Evolutionary conservation across 1,284 basidiomycete species (phyloP).

Genomic region (Ceratobasidium sp.): DNA sequence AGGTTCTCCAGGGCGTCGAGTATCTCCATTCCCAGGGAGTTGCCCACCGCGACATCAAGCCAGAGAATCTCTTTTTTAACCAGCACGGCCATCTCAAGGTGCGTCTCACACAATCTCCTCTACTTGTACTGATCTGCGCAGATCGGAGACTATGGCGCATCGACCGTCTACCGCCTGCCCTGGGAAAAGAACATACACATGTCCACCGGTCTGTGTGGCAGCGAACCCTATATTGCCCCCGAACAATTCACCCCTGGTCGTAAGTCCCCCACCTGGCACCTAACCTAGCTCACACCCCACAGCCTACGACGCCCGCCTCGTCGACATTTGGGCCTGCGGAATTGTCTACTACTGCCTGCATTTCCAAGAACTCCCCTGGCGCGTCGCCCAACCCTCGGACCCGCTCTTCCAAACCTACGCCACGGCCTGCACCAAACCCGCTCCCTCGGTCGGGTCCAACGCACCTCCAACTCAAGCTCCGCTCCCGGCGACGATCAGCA

Average conservation of each 20-base stretch:
- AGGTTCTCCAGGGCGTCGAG: slow-evolving; percentile 86
- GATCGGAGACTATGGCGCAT: slow-evolving; percentile 99
- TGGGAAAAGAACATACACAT: slow-evolving; percentile 98
- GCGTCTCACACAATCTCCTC: slow-evolving; percentile 41
- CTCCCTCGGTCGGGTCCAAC: slow-evolving; percentile 23
- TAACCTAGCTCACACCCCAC: slow-evolving; percentile 41
- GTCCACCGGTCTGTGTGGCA: slow-evolving; percentile 95
- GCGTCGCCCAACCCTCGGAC: slow-evolving; percentile 87
- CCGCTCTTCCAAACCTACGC: slow-evolving; percentile 84
- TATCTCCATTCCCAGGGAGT: slow-evolving; percentile 97
- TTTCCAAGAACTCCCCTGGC: slow-evolving; percentile 97
- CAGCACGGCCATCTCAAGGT: slow-evolving; percentile 93
- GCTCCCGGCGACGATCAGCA: slow-evolving; percentile 82
- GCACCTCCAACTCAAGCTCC: slow-evolving; percentile 47
- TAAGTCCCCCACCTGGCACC: slow-evolving; percentile 56
- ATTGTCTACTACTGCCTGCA: slow-evolving; percentile 99
- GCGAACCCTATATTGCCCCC: slow-evolving; percentile 98
- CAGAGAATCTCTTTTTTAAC: slow-evolving; percentile 96
- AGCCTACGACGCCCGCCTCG: slow-evolving; percentile 97
- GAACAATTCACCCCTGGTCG: slow-evolving; percentile 97
- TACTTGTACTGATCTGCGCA: slow-evolving; percentile 48
- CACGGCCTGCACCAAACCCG: slow-evolving; percentile 59
- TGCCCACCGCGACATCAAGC: slow-evolving; percentile 97
- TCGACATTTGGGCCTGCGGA: slow-evolving; percentile 97
- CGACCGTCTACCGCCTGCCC: slow-evolving; percentile 96